A percentile compares a stretch with the other conserved stretches of the same genome.
Conservation (phyloP, 495 filamentous ascomycete species). For the Podospora tetraspora region DNA sequence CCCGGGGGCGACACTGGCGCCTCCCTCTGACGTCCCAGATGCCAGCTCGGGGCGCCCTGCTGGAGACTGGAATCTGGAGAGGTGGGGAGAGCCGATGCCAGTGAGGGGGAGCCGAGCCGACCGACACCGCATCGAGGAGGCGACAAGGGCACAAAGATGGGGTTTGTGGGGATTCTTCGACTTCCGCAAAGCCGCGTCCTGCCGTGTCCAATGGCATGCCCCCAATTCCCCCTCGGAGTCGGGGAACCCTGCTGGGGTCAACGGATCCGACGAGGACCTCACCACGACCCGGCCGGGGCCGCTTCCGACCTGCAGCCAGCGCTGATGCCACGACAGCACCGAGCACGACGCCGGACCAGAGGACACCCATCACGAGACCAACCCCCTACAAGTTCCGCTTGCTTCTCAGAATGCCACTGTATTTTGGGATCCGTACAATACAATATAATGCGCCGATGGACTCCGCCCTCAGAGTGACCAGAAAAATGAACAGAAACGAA, state of each 20-base stretch:
- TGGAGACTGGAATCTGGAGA: background rate
- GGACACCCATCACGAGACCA: background rate
- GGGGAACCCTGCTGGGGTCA: slow-evolving; percentile 1
- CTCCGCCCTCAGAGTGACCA: slow-evolving; percentile 11
- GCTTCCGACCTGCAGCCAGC: background rate
- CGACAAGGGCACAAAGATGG: background rate
- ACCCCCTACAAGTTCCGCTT: too few relatives aligned
- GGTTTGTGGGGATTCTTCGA: background rate
- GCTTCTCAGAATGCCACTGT: slow-evolving; percentile 9
- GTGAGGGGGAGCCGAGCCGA: background rate
- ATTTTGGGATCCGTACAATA: slow-evolving; percentile 22
- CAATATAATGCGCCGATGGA: slow-evolving; percentile 17
- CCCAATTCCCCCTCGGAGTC: slow-evolving; percentile 7
- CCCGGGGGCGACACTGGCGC: background rate
- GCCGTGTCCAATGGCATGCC: slow-evolving; percentile 16
- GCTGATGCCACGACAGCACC: background rate
- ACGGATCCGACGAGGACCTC: background rate
- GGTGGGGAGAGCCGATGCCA: background rate
- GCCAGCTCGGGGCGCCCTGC: too few relatives aligned
- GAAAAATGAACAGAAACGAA: slow-evolving; percentile 12
- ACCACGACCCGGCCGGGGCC: background rate
- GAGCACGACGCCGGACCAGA: background rate
- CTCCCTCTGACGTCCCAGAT: background rate
- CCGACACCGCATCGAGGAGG: background rate
- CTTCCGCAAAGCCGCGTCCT: slow-evolving; percentile 18